These are phyloP conservation scores for Coemansia sp. DNA, from an alignment of 192 early-diverging fungal species.

Conservation along the genomic window DNA sequence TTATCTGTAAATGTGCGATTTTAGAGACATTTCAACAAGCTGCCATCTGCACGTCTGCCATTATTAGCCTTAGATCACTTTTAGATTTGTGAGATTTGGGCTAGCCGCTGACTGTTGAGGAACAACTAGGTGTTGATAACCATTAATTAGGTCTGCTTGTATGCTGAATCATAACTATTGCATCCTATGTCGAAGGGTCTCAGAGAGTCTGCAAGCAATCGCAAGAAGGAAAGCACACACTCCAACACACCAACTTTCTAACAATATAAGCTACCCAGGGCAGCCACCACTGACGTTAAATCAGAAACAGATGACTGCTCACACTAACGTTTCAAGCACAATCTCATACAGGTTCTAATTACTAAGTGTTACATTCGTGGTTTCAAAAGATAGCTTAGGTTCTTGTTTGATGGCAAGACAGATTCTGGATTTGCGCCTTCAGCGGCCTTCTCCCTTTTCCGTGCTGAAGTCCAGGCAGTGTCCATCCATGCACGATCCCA, in stretches of 20 bases:
- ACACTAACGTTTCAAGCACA: background rate
- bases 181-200: background rate
- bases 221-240: background rate
- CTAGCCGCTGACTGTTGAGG: no score
- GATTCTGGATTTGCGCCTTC: slow-evolving; percentile 19
- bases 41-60: no score
- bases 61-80: no score
- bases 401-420: slow-evolving; percentile 38
- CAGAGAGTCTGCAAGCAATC: background rate
- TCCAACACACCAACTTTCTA: background rate
- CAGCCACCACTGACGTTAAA: background rate
- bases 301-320: background rate
- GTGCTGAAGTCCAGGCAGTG: slow-evolving; percentile 41
- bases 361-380: slow-evolving; percentile 34
- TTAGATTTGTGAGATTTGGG: no score
- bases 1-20: no score
- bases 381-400: slow-evolving; percentile 48
- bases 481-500: slow-evolving; percentile 55
- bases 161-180: no score
- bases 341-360: background rate
- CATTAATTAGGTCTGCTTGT: no score
- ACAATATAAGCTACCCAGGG: background rate
- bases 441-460: slow-evolving; percentile 15
- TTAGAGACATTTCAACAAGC: no score
- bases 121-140: no score